Percentiles rank a stretch among this genome's conserved stretches.
phyloP scores from a whole-genome alignment of 2,329 filamentous ascomycete species.

The Colletotrichum trifolii region DNA sequence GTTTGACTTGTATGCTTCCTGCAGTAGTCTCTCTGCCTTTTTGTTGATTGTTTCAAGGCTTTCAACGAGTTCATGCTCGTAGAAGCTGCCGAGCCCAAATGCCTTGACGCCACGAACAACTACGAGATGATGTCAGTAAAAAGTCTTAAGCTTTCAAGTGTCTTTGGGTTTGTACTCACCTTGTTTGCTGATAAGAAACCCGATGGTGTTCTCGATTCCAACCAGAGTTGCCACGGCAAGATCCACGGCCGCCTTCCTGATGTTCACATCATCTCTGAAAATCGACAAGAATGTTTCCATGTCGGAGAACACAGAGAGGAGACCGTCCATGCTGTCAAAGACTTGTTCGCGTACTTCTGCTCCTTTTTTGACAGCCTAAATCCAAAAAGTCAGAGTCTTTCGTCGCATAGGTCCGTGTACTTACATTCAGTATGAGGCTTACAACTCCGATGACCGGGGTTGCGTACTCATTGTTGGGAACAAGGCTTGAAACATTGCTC shows the following conservation, averaged over 20 bases:
- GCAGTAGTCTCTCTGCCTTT: too few relatives aligned
- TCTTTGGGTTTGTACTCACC: not conserved
- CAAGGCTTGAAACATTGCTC: not conserved
- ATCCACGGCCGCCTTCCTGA: not conserved
- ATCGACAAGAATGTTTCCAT: not conserved
- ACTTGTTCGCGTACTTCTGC: not conserved
- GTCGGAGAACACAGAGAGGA: not conserved
- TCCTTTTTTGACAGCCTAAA: not conserved
- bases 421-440: not conserved
- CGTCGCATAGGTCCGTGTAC: not conserved
- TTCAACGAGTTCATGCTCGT: too few relatives aligned
- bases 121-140: too few relatives aligned
- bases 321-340: not conserved
- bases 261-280: not conserved
- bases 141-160: rapidly evolving
- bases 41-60: too few relatives aligned
- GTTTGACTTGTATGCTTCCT: too few relatives aligned
- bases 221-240: not conserved
- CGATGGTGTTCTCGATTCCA: not conserved
- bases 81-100: too few relatives aligned
- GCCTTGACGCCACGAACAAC: too few relatives aligned
- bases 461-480: not conserved
- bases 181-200: not conserved
- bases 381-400: not conserved
- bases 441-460: not conserved